A percentile compares a stretch with the other conserved stretches of the same genome.
Evolutionary conservation across 2,329 filamentous ascomycete species (phyloP).

Genomic region (Beauveria asiatica): DNA sequence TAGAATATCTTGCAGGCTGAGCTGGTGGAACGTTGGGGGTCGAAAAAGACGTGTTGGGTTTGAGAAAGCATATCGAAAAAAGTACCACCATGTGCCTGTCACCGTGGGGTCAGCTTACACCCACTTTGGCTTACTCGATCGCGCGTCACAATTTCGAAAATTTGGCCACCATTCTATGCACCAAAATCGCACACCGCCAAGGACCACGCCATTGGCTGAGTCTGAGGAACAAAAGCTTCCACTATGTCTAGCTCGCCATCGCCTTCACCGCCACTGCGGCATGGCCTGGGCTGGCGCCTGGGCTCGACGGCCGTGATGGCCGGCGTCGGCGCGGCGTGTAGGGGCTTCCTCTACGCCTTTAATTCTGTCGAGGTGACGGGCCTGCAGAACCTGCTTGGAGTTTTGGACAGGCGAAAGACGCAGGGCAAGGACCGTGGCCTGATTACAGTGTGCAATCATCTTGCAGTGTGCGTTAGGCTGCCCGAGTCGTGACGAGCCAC

Average conservation of each 20-base stretch:
- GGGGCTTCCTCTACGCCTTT: conserved; percentile 65
- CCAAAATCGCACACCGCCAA: neutral
- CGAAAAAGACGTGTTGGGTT: neutral
- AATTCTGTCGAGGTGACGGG: conserved; percentile 72
- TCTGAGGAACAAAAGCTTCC: neutral
- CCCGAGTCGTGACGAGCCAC: neutral
- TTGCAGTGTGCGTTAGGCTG: conserved; percentile 28
- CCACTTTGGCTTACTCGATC: neutral
- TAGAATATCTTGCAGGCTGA: too few species aligned
- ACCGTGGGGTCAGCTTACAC: neutral
- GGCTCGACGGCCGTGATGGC: conserved; percentile 70
- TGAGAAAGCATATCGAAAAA: neutral
- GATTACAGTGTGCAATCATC: conserved; percentile 56
- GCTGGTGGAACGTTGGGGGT: neutral
- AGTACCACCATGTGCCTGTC: neutral
- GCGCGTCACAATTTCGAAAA: neutral
- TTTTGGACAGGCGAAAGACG: conserved; percentile 64
- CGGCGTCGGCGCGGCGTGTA: conserved; percentile 59
- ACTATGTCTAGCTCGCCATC: conserved; percentile 15
- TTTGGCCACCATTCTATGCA: neutral
- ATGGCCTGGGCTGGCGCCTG: conserved; percentile 60
- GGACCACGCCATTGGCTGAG: conserved; percentile 8
- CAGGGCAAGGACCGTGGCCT: conserved; percentile 64
- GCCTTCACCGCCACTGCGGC: conserved; percentile 29
- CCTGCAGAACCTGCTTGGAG: conserved; percentile 62